A percentile compares a stretch with the other conserved stretches of the same genome.
Evolutionary conservation across 345 rosid genomes (phyloP).

Genomic region (Eutrema yunnanense): DNA sequence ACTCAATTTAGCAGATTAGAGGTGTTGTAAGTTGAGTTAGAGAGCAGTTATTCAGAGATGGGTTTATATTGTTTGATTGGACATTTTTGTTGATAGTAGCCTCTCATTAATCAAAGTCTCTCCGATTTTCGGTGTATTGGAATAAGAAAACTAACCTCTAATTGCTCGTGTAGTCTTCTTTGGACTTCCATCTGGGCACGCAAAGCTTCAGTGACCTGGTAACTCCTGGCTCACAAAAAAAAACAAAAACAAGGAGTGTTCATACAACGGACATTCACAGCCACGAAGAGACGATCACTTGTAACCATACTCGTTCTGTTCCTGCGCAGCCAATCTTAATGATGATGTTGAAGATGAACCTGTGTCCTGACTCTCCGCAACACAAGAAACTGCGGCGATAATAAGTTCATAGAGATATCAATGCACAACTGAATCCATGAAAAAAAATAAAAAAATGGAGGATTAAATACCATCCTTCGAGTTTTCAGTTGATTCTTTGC

Average conservation of each 20-base stretch:
- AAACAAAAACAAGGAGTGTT: neutral
- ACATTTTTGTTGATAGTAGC: neutral
- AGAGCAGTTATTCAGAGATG: neutral
- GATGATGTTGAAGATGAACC: slow-evolving; percentile 67
- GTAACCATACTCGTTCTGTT: slow-evolving; percentile 65
- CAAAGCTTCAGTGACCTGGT: slow-evolving; percentile 88
- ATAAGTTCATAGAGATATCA: slow-evolving; percentile 14
- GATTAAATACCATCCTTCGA: slow-evolving; percentile 69
- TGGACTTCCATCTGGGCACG: slow-evolving; percentile 98
- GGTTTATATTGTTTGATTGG: neutral
- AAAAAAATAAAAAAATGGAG: neutral
- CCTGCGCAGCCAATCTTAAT: slow-evolving; percentile 57
- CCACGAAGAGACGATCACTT: neutral
- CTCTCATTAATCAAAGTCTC: neutral
- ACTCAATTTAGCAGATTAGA: neutral
- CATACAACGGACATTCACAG: neutral
- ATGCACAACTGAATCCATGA: neutral
- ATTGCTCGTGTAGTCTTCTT: slow-evolving; percentile 81
- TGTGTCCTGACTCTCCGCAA: slow-evolving; percentile 85
- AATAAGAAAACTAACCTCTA: slow-evolving; percentile 60
- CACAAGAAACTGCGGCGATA: slow-evolving; percentile 48
- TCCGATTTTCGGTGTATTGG: neutral
- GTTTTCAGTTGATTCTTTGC: slow-evolving; percentile 73
- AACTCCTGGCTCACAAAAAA: slow-evolving; percentile 50
- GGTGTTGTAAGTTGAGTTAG: neutral